Evolutionary conservation across 192 early-diverging fungal genomes (phyloP), one percentile per base, ranked within the genome.

Genomic region (Backusella liffmaniae): DNA sequence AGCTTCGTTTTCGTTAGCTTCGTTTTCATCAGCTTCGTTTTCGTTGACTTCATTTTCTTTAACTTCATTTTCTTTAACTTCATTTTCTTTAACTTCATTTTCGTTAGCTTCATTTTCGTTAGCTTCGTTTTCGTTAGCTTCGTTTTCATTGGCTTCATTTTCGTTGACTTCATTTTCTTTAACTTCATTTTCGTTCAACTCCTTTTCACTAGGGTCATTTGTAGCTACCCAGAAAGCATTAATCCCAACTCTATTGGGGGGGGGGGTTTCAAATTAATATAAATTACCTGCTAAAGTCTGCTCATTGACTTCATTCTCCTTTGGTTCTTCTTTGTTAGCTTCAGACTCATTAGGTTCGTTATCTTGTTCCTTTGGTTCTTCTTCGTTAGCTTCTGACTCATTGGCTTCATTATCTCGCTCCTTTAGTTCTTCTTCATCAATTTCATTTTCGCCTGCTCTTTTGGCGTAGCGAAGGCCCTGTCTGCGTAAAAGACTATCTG

Each of bases 401-500:
- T 42, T 39, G 7, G 26, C 26, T 46, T 70, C 69, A 70, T 30
- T 70, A 26, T 70, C 29, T 26, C 29, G 66, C 66, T 32, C 35
- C 29, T 67, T 36, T 35, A 18, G 66, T 16, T 36, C 35, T 9
- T 67, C 26, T 62, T 62, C 39, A 49, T 49, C 70, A 46, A 29
- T 15, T 49, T 71, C 70, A 18, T 71, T 71, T 46, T 71, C 44
- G 16, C 8, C 49, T 29, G 56, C 56, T 62, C 56, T 62, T 62
- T 9, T 62, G 56, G 3, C 4, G 9, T 62, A 62, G 9, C 44
- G 44, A 16, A 36, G 70, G 7, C 23, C 29, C 1, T 49, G 41
- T 30, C 42, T 26, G 46, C 44, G 70, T 46, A 13, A 44, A 71
- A 71, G 26, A 12, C 42, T 29, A 71, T 71, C 70, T 16, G 44